Conservation (phyloP, 2,329 filamentous ascomycete species). For the Botrytis cinerea region DNA sequence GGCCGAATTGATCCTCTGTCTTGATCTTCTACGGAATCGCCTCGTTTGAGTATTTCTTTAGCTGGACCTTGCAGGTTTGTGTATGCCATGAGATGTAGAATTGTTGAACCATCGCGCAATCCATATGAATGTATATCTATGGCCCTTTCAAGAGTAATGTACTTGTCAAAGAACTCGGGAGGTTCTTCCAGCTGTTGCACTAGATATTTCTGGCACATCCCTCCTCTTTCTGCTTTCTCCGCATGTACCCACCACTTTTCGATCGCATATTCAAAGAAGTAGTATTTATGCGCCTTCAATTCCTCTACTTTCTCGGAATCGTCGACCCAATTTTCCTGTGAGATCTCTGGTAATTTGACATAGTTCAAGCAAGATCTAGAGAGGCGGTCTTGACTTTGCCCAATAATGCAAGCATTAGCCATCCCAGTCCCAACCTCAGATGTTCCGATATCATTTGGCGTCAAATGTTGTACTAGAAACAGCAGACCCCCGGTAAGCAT, state of each 20-base stretch:
- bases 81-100: no score
- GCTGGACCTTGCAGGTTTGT: conserved; percentile 1
- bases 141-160: no score
- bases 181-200: conserved; percentile 19
- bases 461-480: not conserved
- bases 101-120: no score
- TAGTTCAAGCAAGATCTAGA: conserved; percentile 28
- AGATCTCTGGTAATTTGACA: conserved; percentile 20
- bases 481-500: conserved; percentile 39
- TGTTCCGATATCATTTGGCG: no score
- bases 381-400: conserved; percentile 25
- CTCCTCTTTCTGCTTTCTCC: conserved; percentile 25
- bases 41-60: conserved; percentile 2
- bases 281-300: not conserved
- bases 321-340: conserved; percentile 8
- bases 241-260: conserved; percentile 27
- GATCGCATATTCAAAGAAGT: conserved; percentile 23
- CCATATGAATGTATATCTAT: no score
- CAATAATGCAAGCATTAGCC: no score
- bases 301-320: not conserved
- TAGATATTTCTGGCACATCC: conserved; percentile 20
- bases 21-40: conserved; percentile 8
- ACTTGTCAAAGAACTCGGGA: no score
- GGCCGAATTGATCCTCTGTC: no score
- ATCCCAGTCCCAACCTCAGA: no score